A percentile compares a stretch with the other conserved stretches of the same genome.
Evolutionary conservation across 176 grass and related monocot species (phyloP).

Genomic region (Zea mays): DNA sequence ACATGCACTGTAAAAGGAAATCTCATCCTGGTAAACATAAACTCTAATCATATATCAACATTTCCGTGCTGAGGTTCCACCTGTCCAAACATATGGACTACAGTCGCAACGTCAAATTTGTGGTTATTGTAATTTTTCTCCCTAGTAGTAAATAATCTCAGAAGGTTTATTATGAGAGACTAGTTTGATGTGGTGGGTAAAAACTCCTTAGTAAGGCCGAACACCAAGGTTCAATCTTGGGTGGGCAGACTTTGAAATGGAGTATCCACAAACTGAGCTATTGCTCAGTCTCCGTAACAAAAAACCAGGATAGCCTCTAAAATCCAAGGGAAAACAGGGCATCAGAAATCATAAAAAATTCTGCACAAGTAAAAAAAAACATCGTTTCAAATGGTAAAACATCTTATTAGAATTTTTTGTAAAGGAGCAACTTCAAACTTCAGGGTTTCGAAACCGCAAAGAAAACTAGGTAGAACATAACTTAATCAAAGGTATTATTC

Average conservation of each 20-base stretch:
- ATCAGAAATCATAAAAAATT: background rate
- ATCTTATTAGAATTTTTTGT: background rate
- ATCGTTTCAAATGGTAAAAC: background rate
- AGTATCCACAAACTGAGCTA: background rate
- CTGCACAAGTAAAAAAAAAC: background rate
- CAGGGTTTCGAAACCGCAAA: background rate
- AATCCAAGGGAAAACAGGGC: background rate
- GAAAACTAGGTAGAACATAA: background rate
- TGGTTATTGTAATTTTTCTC: background rate
- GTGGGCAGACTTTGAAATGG: background rate
- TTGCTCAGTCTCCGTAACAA: constrained; percentile 3
- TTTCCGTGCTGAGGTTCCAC: background rate
- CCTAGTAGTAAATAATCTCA: constrained; percentile 2
- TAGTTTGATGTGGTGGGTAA: background rate
- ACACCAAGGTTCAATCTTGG: background rate
- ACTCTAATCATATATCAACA: constrained; percentile 10
- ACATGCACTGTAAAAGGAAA: background rate
- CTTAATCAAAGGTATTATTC: background rate
- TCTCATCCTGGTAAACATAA: background rate
- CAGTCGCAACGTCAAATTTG: background rate
- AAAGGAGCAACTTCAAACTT: constrained; percentile 9
- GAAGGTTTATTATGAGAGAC: background rate
- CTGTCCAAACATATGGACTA: constrained; percentile 11
- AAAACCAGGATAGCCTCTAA: constrained; percentile 14
- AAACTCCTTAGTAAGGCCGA: background rate